Conservation (phyloP, 2,329 filamentous ascomycete genomes). For the Sordariomycetes sp. region DNA sequence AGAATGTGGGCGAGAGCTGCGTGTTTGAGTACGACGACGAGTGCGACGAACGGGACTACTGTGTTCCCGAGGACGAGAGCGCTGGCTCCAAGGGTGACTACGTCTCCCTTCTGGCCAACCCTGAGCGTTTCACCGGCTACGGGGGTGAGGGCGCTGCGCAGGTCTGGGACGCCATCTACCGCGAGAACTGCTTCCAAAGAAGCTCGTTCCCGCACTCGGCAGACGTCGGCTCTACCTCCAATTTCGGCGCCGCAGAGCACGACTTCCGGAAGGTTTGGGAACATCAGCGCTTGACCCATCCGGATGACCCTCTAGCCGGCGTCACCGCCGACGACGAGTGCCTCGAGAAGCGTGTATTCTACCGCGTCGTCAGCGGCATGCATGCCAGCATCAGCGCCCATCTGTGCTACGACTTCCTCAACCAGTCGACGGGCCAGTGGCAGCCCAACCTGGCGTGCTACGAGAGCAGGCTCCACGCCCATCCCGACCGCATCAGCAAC, state of each 20-base stretch:
- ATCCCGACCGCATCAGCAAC: conserved; percentile 90
- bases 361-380: conserved; percentile 92
- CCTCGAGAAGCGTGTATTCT: conserved; percentile 97
- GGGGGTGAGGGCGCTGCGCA: conserved; percentile 74
- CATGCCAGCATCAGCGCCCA: conserved; percentile 96
- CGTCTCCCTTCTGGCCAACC: conserved; percentile 86
- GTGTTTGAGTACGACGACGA: conserved; percentile 97
- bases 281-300: conserved; percentile 31
- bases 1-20: conserved; percentile 86
- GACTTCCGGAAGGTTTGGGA: conserved; percentile 56
- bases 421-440: conserved; percentile 92
- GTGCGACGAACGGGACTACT: conserved; percentile 94
- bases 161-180: conserved; percentile 95
- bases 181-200: conserved; percentile 88
- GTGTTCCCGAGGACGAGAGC: conserved; percentile 89
- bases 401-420: conserved; percentile 91
- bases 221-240: conserved; percentile 34
- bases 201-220: conserved; percentile 54
- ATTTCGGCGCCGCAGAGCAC: conserved; percentile 43
- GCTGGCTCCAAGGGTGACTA: conserved; percentile 86
- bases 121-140: conserved; percentile 93
- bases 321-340: conserved; percentile 75
- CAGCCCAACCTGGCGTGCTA: conserved; percentile 86
- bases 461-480: conserved; percentile 69
- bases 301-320: conserved; percentile 33